Base-by-base conservation (phyloP, 306 rosid genomes). In the Hippophae rhamnoides region DNA sequence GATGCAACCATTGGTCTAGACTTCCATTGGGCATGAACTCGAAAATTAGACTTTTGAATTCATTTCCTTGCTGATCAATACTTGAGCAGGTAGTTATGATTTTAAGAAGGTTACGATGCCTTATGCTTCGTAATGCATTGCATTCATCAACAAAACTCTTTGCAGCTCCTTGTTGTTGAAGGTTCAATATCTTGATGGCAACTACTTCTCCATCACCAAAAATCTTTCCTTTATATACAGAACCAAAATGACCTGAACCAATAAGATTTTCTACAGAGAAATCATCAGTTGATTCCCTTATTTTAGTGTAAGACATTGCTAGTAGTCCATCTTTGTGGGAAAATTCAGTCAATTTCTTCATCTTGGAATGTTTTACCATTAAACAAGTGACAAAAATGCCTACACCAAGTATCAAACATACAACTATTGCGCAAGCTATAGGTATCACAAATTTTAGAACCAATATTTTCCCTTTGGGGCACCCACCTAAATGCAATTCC, bases 11-110 rank as follows among this genome's bases (percentile, higher is more conserved):
- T 7, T 12, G 11, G 50, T 78, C 77, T 45, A 78, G 54, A 64
- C 63, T 74, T 40, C 83, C 77, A 43, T 67, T 74, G 23, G 72
- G 27, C 79, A 74, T 74, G 69, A 71, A 64, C 64, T 74, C 69
- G 40, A 67, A 68, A 56, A 71, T 67, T 23, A 74, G 14, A 5
- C 80, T 73, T 66, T 68, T 74, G 52, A 74, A 74, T 48, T 56
- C 69, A 8, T 26, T 57, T 10, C 77, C 80, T 9, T 55, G 61
- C 46, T 52, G 65, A 10, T 74, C 74, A 26, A 74, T 43, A 31
- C 79, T 56, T 2, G 79, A 78, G 60, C 71, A 78, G 61, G 3
- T 58, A 10, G 72, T 67, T 2, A 74, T 12, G 38, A 78, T 61
- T 8, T 64, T 71, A 0, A 71, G 52, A 47, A 78, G 64, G 58